Evolutionary conservation across 805 yeast species (phyloP), one percentile per base, ranked within the genome.

Genomic region (Starmerella apis): DNA sequence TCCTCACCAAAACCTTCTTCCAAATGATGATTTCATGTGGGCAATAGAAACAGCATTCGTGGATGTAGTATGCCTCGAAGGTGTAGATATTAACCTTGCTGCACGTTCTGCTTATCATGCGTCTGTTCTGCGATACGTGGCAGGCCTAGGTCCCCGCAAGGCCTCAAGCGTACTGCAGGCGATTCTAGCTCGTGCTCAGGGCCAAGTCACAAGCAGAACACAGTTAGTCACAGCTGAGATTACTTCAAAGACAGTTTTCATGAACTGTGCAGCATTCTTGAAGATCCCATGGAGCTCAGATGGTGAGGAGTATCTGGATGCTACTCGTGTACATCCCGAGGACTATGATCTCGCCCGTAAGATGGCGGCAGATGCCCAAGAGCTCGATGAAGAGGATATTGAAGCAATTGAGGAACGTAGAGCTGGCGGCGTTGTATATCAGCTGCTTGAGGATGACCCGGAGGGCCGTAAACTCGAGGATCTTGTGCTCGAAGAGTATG

Each of bases 361-460:
- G 65, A 92, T 92, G 88, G 97, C 96, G 7, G 92, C 95, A 1
- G 98, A 92, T 71, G 97, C 98, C 1, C 74, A 92, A 56, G 98
- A 90, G 64, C 75, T 88, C 56, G 96, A 87, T 60, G 98, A 94
- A 61, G 97, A 90, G 65, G 95, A 87, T 56, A 73, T 85, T 61
- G 82, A 80, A 2, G 88, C 82, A 50, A 65, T 81, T 43, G 88
- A 86, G 62, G 82, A 80, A 54, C 83, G 82, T 53, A 92, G 88
- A 44, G 37, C 47, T 13, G 62, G 62, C 20, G 88, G 88, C 42
- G 84, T 86, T 2, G 82, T 86, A 54, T 78, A 78, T 53, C 81
- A 83, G 63, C 73, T 86, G 51, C 74, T 79, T 63, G 78, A 76
- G n/a, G 77, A 73, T 53, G 86, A 80, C 56, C 84, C 85, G 43